Evolutionary conservation across 2,329 filamentous ascomycete genomes (phyloP).

Genomic region (Phyllosticta capitalensis): DNA sequence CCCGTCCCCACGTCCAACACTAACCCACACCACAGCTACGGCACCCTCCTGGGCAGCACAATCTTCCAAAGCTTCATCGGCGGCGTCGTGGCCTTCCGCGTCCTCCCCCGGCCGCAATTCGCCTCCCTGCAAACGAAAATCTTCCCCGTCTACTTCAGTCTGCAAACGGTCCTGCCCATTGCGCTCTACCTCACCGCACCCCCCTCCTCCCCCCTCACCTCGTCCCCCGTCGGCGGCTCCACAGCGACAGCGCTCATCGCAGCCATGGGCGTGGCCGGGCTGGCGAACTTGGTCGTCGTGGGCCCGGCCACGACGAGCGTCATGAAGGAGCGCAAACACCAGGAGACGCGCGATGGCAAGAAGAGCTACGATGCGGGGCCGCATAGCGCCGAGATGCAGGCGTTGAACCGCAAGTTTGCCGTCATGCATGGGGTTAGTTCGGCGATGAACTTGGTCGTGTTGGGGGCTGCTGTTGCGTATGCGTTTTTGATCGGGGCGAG

Average conservation of each 20-base stretch:
- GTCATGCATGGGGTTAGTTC: slow-evolving; percentile 74
- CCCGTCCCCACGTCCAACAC: slow-evolving; percentile 1
- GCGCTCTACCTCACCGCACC: slow-evolving; percentile 74
- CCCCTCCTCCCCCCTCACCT: slow-evolving; percentile 30
- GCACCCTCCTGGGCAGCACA: slow-evolving; percentile 74
- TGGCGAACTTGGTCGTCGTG: slow-evolving; percentile 61
- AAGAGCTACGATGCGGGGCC: slow-evolving; percentile 69
- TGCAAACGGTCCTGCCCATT: slow-evolving; percentile 68
- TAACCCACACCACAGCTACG: slow-evolving; percentile 51
- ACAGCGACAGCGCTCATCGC: slow-evolving; percentile 34
- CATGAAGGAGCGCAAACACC: slow-evolving; percentile 67
- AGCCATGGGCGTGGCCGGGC: slow-evolving; percentile 59
- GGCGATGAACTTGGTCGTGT: slow-evolving; percentile 63
- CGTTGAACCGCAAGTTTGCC: slow-evolving; percentile 48
- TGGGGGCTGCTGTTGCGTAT: slow-evolving; percentile 65
- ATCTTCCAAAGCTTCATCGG: slow-evolving; percentile 78
- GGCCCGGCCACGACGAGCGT: slow-evolving; percentile 66
- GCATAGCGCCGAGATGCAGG: slow-evolving; percentile 74
- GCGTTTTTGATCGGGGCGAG: slow-evolving; percentile 62
- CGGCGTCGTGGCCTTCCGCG: slow-evolving; percentile 65
- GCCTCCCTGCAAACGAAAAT: slow-evolving; percentile 67
- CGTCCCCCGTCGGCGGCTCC: slow-evolving; percentile 8
- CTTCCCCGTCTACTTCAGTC: slow-evolving; percentile 80
- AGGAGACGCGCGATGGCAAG: slow-evolving; percentile 81
- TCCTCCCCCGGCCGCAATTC: slow-evolving; percentile 72